Evolutionary conservation across 768 basidiomycete genomes (phyloP).

Genomic region (Boletus pseudopeckii): DNA sequence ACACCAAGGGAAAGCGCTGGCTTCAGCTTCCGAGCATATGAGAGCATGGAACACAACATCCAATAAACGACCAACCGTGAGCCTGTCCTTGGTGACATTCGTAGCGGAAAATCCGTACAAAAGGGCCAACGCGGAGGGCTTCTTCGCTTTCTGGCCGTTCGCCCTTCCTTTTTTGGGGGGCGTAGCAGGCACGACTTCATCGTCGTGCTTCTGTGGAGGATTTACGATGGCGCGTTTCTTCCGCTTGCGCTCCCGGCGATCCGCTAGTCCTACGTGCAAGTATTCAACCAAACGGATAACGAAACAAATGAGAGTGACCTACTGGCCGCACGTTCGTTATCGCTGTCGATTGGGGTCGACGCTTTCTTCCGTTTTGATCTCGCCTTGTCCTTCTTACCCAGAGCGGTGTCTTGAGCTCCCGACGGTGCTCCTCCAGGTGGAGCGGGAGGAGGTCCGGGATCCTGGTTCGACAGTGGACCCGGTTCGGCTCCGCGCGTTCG

Average conservation of each 20-base stretch:
- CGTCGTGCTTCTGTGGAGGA: slow-evolving; percentile 12
- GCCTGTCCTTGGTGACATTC: slow-evolving; percentile 35
- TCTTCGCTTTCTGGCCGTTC: slow-evolving; percentile 21
- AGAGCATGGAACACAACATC: neutral
- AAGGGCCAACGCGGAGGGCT: slow-evolving; percentile 31
- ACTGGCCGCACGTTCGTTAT: slow-evolving; percentile 39
- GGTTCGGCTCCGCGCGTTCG: neutral
- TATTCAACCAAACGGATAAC: neutral
- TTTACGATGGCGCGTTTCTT: slow-evolving; percentile 53
- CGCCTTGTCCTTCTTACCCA: slow-evolving; percentile 19
- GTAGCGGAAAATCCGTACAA: slow-evolving; percentile 37
- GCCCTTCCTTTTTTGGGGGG: slow-evolving; percentile 11
- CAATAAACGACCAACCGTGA: slow-evolving; percentile 29
- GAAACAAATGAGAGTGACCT: slow-evolving; percentile 20
- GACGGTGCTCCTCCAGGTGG: neutral
- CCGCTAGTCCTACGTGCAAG: slow-evolving; percentile 48
- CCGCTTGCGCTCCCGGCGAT: slow-evolving; percentile 63
- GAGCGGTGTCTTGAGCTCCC: slow-evolving; percentile 1
- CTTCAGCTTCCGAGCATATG: slow-evolving; percentile 24
- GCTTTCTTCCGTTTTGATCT: slow-evolving; percentile 24
- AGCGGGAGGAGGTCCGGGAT: neutral
- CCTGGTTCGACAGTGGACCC: neutral
- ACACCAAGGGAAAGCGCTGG: slow-evolving; percentile 32
- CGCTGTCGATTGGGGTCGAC: slow-evolving; percentile 19
- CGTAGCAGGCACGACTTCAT: neutral